Conservation (phyloP, 108 stramenopile genomes). For the Asterionellopsis glacialis region DNA sequence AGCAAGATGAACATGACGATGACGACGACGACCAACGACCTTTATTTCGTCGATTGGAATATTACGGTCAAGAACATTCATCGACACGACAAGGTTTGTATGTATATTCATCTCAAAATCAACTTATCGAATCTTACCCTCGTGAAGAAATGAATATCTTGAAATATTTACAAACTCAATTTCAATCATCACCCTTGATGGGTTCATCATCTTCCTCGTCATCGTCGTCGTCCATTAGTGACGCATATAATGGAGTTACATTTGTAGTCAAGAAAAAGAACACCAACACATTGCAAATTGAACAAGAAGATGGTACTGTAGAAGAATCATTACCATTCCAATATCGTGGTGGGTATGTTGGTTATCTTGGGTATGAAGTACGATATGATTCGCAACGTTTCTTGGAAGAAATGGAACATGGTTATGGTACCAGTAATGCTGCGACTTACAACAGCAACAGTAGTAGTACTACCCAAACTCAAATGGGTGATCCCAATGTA, state of each 20-base stretch:
- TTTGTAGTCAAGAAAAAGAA: neutral
- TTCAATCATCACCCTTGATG: neutral
- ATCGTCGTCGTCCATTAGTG: too few relatives aligned
- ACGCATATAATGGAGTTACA: neutral
- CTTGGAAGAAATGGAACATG: constrained; percentile 28
- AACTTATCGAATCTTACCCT: neutral
- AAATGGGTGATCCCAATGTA: constrained; percentile 25
- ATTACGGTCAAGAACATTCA: constrained; percentile 34
- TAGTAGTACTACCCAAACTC: neutral
- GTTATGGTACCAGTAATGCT: constrained; percentile 1
- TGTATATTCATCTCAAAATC: neutral
- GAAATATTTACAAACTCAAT: neutral
- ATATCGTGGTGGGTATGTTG: constrained; percentile 80
- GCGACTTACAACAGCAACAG: neutral
- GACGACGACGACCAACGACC: constrained; percentile 42
- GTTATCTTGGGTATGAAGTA: constrained; percentile 80
- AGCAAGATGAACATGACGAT: constrained; percentile 8
- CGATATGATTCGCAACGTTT: constrained; percentile 58
- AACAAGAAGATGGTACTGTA: constrained; percentile 6
- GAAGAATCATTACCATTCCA: constrained; percentile 45
- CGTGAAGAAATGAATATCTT: neutral
- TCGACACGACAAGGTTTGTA: neutral
- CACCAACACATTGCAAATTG: too few relatives aligned
- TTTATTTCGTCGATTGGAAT: constrained; percentile 34
- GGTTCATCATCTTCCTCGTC: too few relatives aligned